Percentiles rank a stretch among this genome's conserved stretches.
These are phyloP conservation scores for Graphium sp. DNA, from an alignment of 2,329 filamentous ascomycete genomes.

Conservation along the genomic window DNA sequence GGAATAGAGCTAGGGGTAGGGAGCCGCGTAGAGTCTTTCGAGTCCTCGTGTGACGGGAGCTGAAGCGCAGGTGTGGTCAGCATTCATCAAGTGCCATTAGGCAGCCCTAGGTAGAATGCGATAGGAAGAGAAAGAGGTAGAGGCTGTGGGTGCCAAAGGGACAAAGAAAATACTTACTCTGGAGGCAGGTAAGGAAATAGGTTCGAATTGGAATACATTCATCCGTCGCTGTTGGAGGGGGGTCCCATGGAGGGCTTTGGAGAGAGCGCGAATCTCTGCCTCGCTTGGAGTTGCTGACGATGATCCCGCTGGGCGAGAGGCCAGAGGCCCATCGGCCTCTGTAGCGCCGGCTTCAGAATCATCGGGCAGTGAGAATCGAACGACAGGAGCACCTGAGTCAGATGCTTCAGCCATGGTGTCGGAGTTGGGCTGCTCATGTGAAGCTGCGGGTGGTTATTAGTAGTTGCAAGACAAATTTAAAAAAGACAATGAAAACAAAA, in stretches of 20 bases:
- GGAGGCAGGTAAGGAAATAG: slow-evolving; percentile 73
- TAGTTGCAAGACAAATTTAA: neutral
- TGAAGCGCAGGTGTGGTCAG: no score
- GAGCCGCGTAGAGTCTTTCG: slow-evolving; percentile 5
- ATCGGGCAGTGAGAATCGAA: no score
- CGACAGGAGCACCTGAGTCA: no score
- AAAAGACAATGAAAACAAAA: neutral
- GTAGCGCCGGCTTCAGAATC: no score
- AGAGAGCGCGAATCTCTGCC: slow-evolving; percentile 55
- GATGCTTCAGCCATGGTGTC: no score
- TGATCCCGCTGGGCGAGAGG: no score
- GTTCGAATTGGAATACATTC: slow-evolving; percentile 78
- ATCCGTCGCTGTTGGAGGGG: slow-evolving; percentile 69
- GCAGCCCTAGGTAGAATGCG: neutral
- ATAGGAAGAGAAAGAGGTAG: slow-evolving; percentile 1
- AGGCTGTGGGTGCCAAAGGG: neutral
- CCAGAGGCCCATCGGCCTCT: no score
- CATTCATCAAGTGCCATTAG: slow-evolving; percentile 1
- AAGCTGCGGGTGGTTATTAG: neutral
- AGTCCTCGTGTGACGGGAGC: no score
- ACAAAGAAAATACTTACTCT: slow-evolving; percentile 40
- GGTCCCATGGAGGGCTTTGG: slow-evolving; percentile 54
- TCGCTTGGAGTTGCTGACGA: no score
- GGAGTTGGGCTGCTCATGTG: no score
- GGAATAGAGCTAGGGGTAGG: slow-evolving; percentile 3